Conservation (phyloP, 139 green algal species). For the Tetradesmus obliquus region DNA sequence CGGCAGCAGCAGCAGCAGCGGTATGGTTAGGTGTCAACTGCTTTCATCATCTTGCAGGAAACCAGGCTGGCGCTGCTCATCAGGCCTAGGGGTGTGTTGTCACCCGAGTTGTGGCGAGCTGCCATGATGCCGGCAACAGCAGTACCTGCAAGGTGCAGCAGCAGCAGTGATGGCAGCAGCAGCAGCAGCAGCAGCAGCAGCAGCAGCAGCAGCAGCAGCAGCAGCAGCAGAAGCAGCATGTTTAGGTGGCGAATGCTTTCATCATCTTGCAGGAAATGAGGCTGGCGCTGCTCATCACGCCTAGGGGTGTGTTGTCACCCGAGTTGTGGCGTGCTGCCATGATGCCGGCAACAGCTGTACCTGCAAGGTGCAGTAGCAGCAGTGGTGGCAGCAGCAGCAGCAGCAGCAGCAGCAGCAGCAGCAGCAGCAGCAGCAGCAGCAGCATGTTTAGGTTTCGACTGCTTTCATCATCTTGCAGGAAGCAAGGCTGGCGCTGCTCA, state of each 20-base stretch:
- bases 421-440: background rate
- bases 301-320: background rate
- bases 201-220: background rate
- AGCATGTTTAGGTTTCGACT: background rate
- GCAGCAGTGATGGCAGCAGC: background rate
- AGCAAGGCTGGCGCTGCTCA: too few relatives aligned
- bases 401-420: background rate
- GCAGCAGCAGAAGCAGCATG: background rate
- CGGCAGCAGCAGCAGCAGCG: background rate
- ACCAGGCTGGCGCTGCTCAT: background rate
- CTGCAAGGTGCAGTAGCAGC: background rate
- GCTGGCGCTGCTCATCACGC: background rate
- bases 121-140: background rate
- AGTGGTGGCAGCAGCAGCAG: background rate
- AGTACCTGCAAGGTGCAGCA: background rate
- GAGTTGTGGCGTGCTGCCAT: background rate
- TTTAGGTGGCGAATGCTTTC: background rate
- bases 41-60: background rate
- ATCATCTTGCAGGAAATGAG: background rate
- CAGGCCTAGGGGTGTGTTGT: background rate
- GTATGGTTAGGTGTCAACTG: too few relatives aligned
- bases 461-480: too few relatives aligned
- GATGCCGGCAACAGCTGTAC: background rate
- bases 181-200: too few relatives aligned
- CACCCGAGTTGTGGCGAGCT: background rate